A percentile compares a stretch with the other conserved stretches of the same genome.
These are phyloP conservation scores for Eucalyptus shirleyi DNA, from an alignment of 345 rosid species.

Conservation along the genomic window DNA sequence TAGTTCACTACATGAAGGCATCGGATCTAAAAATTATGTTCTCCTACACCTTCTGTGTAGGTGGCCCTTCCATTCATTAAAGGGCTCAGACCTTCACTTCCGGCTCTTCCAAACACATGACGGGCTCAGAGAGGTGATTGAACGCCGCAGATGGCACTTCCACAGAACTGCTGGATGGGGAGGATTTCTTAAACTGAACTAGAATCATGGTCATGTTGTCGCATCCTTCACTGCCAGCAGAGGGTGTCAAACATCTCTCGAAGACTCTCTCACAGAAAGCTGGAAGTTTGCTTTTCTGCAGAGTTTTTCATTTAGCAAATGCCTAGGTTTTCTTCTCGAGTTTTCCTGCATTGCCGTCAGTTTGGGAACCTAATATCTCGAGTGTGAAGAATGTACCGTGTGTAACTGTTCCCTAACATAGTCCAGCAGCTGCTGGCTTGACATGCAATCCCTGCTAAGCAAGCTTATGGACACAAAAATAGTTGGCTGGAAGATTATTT, in stretches of 20 bases:
- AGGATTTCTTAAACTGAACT: conserved; percentile 75
- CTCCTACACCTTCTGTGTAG: neutral
- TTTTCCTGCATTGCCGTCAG: neutral
- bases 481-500: neutral
- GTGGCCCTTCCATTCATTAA: neutral
- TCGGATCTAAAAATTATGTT: neutral
- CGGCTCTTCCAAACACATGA: neutral
- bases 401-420: conserved; percentile 63
- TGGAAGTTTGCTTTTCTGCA: conserved; percentile 84
- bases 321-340: neutral
- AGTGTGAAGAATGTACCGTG: conserved; percentile 16
- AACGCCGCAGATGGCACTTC: neutral
- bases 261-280: conserved; percentile 43
- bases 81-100: neutral
- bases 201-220: conserved; percentile 96
- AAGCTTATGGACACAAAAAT: neutral
- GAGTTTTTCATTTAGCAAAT: neutral
- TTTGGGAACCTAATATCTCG: neutral
- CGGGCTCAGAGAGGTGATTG: neutral
- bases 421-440: conserved; percentile 91
- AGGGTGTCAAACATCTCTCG: conserved; percentile 60
- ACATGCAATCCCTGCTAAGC: conserved; percentile 79
- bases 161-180: neutral
- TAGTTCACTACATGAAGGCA: neutral
- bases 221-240: conserved; percentile 88